Percentiles rank a stretch among this genome's conserved stretches.
Conservation (phyloP, 495 filamentous ascomycete species). For the Aspergillus ostianus region DNA sequence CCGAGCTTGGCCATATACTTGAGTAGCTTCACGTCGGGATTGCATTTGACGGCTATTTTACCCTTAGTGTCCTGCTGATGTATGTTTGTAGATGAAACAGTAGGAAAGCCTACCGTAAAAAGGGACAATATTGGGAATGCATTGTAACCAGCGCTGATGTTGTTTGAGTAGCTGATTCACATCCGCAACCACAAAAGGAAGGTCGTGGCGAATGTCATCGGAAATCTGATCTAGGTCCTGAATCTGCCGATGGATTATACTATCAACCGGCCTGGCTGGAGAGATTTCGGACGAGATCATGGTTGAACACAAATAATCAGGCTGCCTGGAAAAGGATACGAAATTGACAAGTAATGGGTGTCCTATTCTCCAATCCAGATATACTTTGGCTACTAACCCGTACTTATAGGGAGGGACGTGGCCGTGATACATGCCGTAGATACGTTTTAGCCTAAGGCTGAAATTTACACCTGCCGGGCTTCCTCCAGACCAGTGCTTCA, state of each 20-base stretch:
- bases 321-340: neutral
- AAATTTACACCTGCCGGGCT: too few species aligned
- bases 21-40: constrained; percentile 28
- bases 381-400: too few species aligned
- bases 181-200: constrained; percentile 3
- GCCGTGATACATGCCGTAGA: too few species aligned
- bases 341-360: too few species aligned
- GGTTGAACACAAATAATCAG: neutral
- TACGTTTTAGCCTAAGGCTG: too few species aligned
- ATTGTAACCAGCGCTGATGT: constrained; percentile 2
- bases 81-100: neutral
- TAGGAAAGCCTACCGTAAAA: constrained; percentile 1
- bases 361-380: too few species aligned
- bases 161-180: neutral
- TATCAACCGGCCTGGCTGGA: neutral
- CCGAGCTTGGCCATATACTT: constrained; percentile 24
- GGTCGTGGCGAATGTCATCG: neutral
- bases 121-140: constrained; percentile 1
- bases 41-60: constrained; percentile 37
- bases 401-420: too few species aligned
- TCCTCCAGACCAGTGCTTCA: too few species aligned
- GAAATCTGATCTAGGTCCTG: neutral
- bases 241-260: neutral
- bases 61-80: neutral
- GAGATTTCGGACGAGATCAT: neutral